These are phyloP conservation scores for Sporothrix phasma DNA, from an alignment of 2,329 filamentous ascomycete genomes.

Conservation along the genomic window DNA sequence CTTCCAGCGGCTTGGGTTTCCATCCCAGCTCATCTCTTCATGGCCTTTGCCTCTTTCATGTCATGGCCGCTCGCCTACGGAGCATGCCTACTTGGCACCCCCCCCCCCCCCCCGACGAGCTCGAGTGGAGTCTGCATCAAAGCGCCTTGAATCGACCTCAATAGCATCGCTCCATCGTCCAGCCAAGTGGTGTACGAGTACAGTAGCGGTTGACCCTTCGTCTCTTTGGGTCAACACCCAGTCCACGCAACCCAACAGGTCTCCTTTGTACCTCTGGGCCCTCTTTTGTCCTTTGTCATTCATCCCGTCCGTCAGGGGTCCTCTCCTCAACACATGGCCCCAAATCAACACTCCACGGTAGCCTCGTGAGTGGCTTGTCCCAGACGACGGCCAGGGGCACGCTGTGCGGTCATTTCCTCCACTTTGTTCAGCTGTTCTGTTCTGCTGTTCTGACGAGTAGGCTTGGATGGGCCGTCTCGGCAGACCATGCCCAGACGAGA, in stretches of 20 bases:
- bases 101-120: not conserved
- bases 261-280: not conserved
- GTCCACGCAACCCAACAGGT: not conserved
- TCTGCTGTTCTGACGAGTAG: not conserved
- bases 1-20: not conserved
- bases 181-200: not conserved
- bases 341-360: not conserved
- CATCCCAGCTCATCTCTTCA: not conserved
- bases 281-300: not conserved
- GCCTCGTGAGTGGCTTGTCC: slow-evolving; percentile 10
- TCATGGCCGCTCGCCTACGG: not conserved
- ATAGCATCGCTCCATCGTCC: not conserved
- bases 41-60: not conserved
- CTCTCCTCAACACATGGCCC: not conserved
- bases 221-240: not conserved
- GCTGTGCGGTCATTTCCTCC: slow-evolving; percentile 6
- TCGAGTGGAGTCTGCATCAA: not conserved
- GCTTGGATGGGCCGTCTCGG: not conserved
- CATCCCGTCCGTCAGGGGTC: not conserved
- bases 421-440: not conserved
- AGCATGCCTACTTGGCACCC: not conserved
- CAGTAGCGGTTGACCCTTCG: not conserved
- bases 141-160: not conserved
- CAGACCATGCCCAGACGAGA: not conserved
- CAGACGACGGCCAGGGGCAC: not conserved